Conservation (phyloP, 78 protist genomes). For the Cavenderia fasciculata region DNA sequence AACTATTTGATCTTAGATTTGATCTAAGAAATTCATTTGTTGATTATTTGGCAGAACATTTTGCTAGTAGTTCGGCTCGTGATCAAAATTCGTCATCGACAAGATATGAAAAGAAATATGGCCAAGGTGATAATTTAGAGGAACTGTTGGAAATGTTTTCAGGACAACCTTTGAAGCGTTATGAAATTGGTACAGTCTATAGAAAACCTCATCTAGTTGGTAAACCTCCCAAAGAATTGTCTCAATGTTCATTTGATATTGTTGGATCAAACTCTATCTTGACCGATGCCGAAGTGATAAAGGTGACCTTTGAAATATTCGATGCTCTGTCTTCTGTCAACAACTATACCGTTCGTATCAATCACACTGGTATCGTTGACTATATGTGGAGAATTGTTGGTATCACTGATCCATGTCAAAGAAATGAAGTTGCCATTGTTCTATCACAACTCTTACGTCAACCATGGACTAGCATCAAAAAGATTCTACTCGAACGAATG, state of each 20-base stretch:
- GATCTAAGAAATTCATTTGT: slow-evolving; percentile 45
- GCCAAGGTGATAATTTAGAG: slow-evolving; percentile 7
- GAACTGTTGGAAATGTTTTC: slow-evolving; percentile 34
- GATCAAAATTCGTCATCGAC: no score
- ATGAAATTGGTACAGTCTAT: slow-evolving; percentile 40
- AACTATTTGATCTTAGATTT: slow-evolving; percentile 40
- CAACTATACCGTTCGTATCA: slow-evolving; percentile 37
- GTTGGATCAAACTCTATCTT: slow-evolving; percentile 25
- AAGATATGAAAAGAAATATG: slow-evolving; percentile 11
- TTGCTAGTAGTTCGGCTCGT: background rate
- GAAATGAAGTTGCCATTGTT: slow-evolving; percentile 17
- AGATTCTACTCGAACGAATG: slow-evolving; percentile 30
- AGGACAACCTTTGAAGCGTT: slow-evolving; percentile 29
- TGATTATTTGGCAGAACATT: slow-evolving; percentile 4
- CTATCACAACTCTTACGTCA: slow-evolving; percentile 30
- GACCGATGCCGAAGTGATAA: slow-evolving; percentile 47
- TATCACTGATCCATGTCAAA: slow-evolving; percentile 1
- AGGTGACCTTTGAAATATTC: slow-evolving; percentile 44
- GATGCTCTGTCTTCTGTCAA: slow-evolving; percentile 15
- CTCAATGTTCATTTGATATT: slow-evolving; percentile 66
- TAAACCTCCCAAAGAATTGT: slow-evolving; percentile 44
- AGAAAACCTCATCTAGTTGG: slow-evolving; percentile 57
- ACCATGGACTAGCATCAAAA: slow-evolving; percentile 40
- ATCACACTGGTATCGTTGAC: slow-evolving; percentile 62
- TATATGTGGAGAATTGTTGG: slow-evolving; percentile 68